A percentile compares a stretch with the other conserved stretches of the same genome.
These are phyloP conservation scores for Nidula microcarpa DNA, from an alignment of 768 basidiomycete genomes.

Conservation along the genomic window DNA sequence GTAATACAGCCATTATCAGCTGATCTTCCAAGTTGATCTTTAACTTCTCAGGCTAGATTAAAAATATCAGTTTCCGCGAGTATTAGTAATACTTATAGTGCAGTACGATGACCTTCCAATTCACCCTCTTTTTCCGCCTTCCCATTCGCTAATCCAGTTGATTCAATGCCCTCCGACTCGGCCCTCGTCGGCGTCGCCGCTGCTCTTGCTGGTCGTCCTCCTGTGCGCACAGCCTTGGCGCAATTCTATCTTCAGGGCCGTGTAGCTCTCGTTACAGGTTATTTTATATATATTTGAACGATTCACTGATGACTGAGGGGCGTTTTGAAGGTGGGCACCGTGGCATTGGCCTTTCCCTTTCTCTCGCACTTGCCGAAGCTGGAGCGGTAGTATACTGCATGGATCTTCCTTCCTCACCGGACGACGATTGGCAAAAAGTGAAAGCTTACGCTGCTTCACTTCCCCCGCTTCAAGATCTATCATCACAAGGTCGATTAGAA, in stretches of 20 bases:
- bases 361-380: constrained; percentile 20
- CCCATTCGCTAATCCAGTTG: too few species aligned
- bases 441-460: constrained; percentile 35
- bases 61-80: too few species aligned
- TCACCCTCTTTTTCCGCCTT: too few species aligned
- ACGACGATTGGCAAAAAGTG: constrained; percentile 45
- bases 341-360: constrained; percentile 23
- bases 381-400: constrained; percentile 52
- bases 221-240: constrained; percentile 11
- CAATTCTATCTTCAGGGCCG: constrained; percentile 15
- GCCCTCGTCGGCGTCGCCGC: constrained; percentile 4
- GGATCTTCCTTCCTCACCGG: constrained; percentile 49
- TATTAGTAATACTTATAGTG: too few species aligned
- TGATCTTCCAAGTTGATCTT: too few species aligned
- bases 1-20: too few species aligned
- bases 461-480: constrained; percentile 14
- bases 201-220: constrained; percentile 1
- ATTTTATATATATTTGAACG: not conserved
- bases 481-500: constrained; percentile 26
- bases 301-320: too few species aligned
- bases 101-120: too few species aligned
- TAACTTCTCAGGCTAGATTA: too few species aligned
- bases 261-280: constrained; percentile 19
- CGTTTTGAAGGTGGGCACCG: constrained; percentile 16
- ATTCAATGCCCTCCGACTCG: not conserved